Conservation (phyloP, 73 alveolate species). For the Paramecium caudatum region DNA sequence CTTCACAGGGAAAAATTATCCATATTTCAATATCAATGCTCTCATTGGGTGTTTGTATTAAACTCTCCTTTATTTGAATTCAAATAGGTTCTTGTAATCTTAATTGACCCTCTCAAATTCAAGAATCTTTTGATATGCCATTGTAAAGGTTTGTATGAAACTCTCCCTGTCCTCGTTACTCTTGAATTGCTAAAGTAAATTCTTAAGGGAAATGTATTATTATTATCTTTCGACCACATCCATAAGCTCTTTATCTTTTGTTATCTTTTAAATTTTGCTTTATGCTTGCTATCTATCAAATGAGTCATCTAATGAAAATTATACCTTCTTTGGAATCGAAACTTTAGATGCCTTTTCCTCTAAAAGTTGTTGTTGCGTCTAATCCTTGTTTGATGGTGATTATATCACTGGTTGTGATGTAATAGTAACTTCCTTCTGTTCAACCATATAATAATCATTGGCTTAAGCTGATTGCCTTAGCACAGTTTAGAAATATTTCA, state of each 20-base stretch:
- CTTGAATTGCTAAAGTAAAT: conserved; percentile 17
- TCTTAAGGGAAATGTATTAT: conserved; percentile 20
- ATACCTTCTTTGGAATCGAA: not conserved
- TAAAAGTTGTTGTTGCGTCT: not conserved
- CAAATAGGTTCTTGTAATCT: conserved; percentile 28
- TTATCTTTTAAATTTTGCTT: conserved; percentile 1
- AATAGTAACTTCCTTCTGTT: not conserved
- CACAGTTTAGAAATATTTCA: conserved; percentile 25
- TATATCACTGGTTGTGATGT: not conserved
- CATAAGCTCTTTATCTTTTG: conserved; percentile 16
- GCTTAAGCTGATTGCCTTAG: conserved; percentile 38
- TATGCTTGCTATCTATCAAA: conserved; percentile 33
- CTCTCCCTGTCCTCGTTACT: conserved; percentile 60
- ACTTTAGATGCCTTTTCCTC: not conserved
- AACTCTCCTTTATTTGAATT: not conserved
- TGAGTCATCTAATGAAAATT: conserved; percentile 46
- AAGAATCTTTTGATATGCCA: conserved; percentile 25
- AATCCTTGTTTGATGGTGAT: not conserved
- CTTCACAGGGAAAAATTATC: conserved; percentile 24
- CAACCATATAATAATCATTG: conserved; percentile 5
- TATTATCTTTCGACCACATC: conserved; percentile 29
- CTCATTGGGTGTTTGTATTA: conserved; percentile 58
- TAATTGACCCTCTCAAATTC: conserved; percentile 36
- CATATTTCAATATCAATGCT: not conserved
- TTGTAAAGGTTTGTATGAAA: conserved; percentile 33